Evolutionary conservation across 768 basidiomycete genomes (phyloP).

Genomic region (Boletellus ananas): DNA sequence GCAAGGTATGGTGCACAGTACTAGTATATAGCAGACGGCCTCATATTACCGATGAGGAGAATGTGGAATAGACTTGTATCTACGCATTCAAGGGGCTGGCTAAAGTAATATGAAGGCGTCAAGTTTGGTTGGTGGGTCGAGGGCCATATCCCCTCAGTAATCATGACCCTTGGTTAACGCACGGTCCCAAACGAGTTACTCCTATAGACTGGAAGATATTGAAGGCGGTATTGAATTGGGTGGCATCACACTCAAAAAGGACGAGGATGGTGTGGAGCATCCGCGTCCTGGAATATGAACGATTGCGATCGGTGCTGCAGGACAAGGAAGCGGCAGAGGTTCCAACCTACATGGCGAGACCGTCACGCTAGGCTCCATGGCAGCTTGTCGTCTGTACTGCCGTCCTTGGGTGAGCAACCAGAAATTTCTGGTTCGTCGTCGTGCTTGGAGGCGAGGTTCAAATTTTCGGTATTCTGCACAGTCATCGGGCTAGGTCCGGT

Average conservation of each 20-base stretch:
- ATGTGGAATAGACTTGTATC: background rate
- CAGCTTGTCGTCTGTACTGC: background rate
- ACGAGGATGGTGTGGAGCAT: conserved; percentile 2
- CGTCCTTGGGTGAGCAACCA: conserved; percentile 2
- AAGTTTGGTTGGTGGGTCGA: conserved; percentile 2
- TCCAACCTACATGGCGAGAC: background rate
- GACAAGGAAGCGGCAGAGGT: background rate
- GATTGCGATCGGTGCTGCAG: conserved; percentile 1
- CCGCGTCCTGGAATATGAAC: background rate
- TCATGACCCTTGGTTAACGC: conserved; percentile 12
- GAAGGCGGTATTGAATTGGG: conserved; percentile 6
- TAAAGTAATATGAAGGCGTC: background rate
- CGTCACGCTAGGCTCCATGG: background rate
- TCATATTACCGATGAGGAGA: background rate
- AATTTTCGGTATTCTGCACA: background rate
- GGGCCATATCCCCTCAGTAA: conserved; percentile 16
- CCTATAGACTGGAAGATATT: conserved; percentile 21
- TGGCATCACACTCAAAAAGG: background rate
- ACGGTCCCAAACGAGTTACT: conserved; percentile 13
- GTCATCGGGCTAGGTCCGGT: conserved; percentile 4
- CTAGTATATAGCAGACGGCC: too few relatives aligned
- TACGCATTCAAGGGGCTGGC: background rate
- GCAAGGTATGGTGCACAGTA: background rate
- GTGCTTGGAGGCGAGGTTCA: conserved; percentile 5
- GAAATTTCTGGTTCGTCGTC: conserved; percentile 5